A percentile compares a stretch with the other conserved stretches of the same genome.
phyloP scores from a whole-genome alignment of 1,139 yeast genomes.

The Scheffersomyces insectosa region DNA sequence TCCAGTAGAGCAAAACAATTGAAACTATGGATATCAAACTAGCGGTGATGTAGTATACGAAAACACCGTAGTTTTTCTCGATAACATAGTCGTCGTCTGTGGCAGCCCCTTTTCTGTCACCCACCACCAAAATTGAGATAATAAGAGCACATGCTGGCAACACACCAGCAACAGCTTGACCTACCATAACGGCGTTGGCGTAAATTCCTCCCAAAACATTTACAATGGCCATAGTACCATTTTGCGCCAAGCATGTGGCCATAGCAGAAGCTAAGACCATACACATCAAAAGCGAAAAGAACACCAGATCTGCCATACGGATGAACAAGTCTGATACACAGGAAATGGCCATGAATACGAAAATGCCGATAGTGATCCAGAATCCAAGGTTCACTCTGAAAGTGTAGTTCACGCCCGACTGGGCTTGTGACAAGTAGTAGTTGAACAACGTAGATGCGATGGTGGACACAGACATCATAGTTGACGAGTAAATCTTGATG shows the following conservation, averaged over 20 bases:
- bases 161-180: constrained; percentile 93
- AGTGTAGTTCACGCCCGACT: constrained; percentile 62
- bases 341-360: constrained; percentile 50
- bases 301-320: constrained; percentile 37
- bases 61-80: constrained; percentile 50
- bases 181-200: constrained; percentile 90
- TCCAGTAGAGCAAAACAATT: constrained; percentile 36
- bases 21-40: constrained; percentile 58
- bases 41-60: constrained; percentile 71
- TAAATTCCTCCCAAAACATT: constrained; percentile 75
- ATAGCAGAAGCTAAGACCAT: constrained; percentile 61
- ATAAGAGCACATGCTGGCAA: constrained; percentile 80
- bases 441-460: constrained; percentile 64
- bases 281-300: constrained; percentile 52
- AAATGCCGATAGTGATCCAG: constrained; percentile 53
- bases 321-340: constrained; percentile 46
- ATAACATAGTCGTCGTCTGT: constrained; percentile 20
- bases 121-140: constrained; percentile 52
- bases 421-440: constrained; percentile 66
- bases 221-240: constrained; percentile 87
- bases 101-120: constrained; percentile 18
- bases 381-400: constrained; percentile 63
- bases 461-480: constrained; percentile 90
- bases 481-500: constrained; percentile 67
- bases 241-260: constrained; percentile 78